Evolutionary conservation across 2,329 filamentous ascomycete genomes (phyloP).

Genomic region (Aphanocladium album): DNA sequence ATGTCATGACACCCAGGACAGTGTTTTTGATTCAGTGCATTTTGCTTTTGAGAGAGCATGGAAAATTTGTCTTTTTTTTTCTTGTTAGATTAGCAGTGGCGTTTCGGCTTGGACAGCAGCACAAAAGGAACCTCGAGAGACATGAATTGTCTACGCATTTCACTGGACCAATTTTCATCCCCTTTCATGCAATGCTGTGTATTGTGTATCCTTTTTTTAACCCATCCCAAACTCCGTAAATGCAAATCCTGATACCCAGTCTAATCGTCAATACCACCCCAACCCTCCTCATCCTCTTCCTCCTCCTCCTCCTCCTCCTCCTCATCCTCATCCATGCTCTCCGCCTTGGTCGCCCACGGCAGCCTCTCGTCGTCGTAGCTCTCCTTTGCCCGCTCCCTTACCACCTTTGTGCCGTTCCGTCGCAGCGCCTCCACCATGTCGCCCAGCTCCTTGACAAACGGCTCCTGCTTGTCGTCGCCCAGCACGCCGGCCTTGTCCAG

Average conservation of each 20-base stretch:
- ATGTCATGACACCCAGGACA: too few relatives aligned
- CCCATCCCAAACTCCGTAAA: constrained; percentile 12
- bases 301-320: constrained; percentile 29
- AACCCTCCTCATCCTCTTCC: constrained; percentile 50
- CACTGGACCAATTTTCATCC: background rate
- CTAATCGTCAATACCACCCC: constrained; percentile 66
- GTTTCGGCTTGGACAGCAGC: constrained; percentile 5
- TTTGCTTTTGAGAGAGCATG: background rate
- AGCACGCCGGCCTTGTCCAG: constrained; percentile 63
- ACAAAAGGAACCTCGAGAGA: background rate
- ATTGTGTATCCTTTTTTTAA: background rate
- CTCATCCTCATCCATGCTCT: constrained; percentile 27
- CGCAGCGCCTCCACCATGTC: constrained; percentile 52
- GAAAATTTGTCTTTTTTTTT: too few relatives aligned
- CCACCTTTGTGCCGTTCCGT: constrained; percentile 61
- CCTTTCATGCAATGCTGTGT: background rate
- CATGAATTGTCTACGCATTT: background rate
- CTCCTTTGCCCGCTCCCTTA: constrained; percentile 65
- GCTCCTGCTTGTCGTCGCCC: constrained; percentile 34
- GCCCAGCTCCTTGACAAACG: constrained; percentile 50
- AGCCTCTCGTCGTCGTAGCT: constrained; percentile 70
- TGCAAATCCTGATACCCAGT: background rate
- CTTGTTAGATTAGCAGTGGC: constrained; percentile 7
- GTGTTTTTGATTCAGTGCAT: too few relatives aligned
- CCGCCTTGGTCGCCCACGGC: constrained; percentile 50